Conservation (phyloP, 768 basidiomycete species). For the Termitomyces sp. region DNA sequence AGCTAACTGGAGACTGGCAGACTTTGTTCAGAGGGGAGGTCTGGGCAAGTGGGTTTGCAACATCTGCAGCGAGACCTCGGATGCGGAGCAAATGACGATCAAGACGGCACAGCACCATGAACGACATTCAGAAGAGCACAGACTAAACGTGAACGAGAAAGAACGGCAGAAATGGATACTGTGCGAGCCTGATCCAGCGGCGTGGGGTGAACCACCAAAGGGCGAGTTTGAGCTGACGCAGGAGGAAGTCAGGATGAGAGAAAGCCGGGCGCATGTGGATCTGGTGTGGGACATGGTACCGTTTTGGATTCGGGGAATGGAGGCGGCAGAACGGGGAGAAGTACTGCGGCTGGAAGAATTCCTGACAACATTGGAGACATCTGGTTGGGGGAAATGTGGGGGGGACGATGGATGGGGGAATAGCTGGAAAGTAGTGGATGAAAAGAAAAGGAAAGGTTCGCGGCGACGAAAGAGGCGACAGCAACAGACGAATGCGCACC, state of each 20-base stretch:
- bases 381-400: constrained; percentile 13
- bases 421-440: neutral
- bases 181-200: constrained; percentile 12
- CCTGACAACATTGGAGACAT: constrained; percentile 22
- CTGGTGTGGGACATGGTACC: constrained; percentile 43
- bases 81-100: constrained; percentile 16
- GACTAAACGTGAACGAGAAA: constrained; percentile 10
- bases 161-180: constrained; percentile 13
- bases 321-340: constrained; percentile 40
- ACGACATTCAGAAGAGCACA: constrained; percentile 14
- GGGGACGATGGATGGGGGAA: neutral
- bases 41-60: constrained; percentile 27
- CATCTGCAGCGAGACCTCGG: constrained; percentile 33
- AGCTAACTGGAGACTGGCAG: constrained; percentile 9
- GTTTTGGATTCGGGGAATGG: constrained; percentile 46
- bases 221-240: constrained; percentile 16
- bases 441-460: neutral
- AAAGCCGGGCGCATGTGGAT: constrained; percentile 32
- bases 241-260: constrained; percentile 24
- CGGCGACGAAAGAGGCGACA: neutral
- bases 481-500: constrained; percentile 13
- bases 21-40: constrained; percentile 19
- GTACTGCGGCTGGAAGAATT: constrained; percentile 39
- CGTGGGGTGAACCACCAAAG: constrained; percentile 17
- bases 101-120: constrained; percentile 22